phyloP scores from a whole-genome alignment of 495 filamentous ascomycete species.

The Trichoderma asperelloides region DNA sequence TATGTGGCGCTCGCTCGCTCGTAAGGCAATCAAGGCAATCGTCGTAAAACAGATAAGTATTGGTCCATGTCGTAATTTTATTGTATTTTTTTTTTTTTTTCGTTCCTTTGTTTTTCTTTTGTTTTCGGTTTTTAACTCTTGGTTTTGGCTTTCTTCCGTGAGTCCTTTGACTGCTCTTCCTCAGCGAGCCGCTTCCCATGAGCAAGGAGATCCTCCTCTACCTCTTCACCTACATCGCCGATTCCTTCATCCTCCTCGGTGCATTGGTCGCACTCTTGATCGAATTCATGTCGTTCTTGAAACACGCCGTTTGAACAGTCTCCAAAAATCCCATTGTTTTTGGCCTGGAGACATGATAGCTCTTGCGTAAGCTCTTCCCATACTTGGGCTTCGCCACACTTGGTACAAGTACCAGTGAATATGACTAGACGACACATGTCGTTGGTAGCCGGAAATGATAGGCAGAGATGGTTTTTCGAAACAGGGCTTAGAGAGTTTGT shows the following conservation, averaged over 20 bases:
- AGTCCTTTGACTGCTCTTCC: constrained; percentile 3
- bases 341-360: constrained; percentile 29
- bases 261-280: constrained; percentile 30
- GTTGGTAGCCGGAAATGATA: background rate
- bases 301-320: constrained; percentile 20
- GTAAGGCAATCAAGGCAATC: background rate
- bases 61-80: background rate
- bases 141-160: constrained; percentile 10
- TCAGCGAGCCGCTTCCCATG: constrained; percentile 11
- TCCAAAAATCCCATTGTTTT: constrained; percentile 27
- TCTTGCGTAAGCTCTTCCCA: constrained; percentile 27
- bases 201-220: constrained; percentile 12
- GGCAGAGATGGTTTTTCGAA: background rate
- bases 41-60: background rate
- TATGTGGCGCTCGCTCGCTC: background rate
- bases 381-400: constrained; percentile 18
- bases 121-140: no score
- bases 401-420: constrained; percentile 25
- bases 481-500: background rate
- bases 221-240: constrained; percentile 24
- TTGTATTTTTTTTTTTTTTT: background rate
- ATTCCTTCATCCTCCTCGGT: constrained; percentile 19
- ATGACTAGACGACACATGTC: constrained; percentile 27
- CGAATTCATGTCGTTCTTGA: constrained; percentile 24
- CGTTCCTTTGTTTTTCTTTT: no score